A percentile compares a stretch with the other conserved stretches of the same genome.
Conservation (phyloP, 768 basidiomycete species). For the Dentipellis sp. region DNA sequence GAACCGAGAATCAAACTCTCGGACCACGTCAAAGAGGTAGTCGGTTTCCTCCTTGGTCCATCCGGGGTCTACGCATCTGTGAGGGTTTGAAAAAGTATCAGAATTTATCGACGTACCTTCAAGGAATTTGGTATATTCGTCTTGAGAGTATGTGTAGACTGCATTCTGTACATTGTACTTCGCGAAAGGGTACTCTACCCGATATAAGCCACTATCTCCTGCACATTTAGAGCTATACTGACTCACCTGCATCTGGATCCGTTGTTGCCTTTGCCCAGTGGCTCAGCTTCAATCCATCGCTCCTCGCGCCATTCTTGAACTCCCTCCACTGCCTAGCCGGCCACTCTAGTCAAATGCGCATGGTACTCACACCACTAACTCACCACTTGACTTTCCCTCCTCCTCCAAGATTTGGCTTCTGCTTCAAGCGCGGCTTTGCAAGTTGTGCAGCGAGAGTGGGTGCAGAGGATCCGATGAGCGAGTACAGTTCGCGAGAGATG, state of each 20-base stretch:
- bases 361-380: neutral
- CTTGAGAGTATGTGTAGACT: conserved; percentile 66
- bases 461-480: conserved; percentile 89
- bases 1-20: conserved; percentile 83
- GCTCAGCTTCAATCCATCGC: conserved; percentile 55
- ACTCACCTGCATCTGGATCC: conserved; percentile 47
- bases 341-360: neutral
- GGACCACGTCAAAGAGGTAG: conserved; percentile 75
- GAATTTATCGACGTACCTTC: conserved; percentile 40
- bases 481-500: conserved; percentile 87
- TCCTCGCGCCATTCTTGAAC: conserved; percentile 67
- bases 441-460: conserved; percentile 77
- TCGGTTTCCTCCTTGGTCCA: conserved; percentile 95
- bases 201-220: neutral
- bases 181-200: conserved; percentile 67
- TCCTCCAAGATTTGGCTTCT: conserved; percentile 69
- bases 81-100: neutral
- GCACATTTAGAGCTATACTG: neutral
- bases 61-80: conserved; percentile 44
- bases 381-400: conserved; percentile 67
- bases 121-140: conserved; percentile 79
- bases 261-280: conserved; percentile 76
- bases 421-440: conserved; percentile 77
- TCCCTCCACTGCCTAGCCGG: conserved; percentile 57
- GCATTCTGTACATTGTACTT: conserved; percentile 70